Conservation (phyloP, 2,329 filamentous ascomycete genomes). For the Penicillium sp. region DNA sequence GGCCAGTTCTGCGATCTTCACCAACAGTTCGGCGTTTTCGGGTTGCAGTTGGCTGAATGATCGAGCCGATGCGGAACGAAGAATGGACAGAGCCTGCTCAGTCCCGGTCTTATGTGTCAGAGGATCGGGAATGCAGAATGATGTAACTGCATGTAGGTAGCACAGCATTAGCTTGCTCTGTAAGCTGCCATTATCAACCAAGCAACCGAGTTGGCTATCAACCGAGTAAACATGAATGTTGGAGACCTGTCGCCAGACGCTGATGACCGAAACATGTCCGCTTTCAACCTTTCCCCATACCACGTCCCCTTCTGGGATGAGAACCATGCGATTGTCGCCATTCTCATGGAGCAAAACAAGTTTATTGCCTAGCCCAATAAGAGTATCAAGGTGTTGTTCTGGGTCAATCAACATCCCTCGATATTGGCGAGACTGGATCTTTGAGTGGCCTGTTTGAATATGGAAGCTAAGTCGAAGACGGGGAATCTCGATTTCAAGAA, state of each 20-base stretch:
- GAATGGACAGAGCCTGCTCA: conserved; percentile 34
- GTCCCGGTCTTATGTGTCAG: conserved; percentile 40
- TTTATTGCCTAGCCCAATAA: conserved; percentile 57
- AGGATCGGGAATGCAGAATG: conserved; percentile 38
- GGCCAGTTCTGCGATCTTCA: conserved; percentile 47
- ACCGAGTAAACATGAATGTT: conserved; percentile 54
- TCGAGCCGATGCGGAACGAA: conserved; percentile 52
- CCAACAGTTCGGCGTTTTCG: conserved; percentile 43
- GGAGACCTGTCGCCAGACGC: conserved; percentile 30
- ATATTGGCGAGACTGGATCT: conserved; percentile 55
- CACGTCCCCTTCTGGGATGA: conserved; percentile 46
- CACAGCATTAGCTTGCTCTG: conserved; percentile 57
- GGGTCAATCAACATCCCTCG: conserved; percentile 56
- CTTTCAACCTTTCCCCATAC: conserved; percentile 17
- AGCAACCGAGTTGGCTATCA: conserved; percentile 54
- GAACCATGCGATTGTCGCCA: conserved; percentile 37
- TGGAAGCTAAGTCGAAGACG: conserved; percentile 56
- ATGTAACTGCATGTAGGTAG: conserved; percentile 46
- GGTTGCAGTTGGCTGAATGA: conserved; percentile 52
- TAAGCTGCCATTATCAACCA: conserved; percentile 57
- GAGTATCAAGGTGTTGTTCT: conserved; percentile 52
- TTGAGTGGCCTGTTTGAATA: conserved; percentile 30
- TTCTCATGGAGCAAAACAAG: conserved; percentile 51
- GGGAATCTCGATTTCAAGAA: conserved; percentile 52
- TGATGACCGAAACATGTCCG: conserved; percentile 44